phyloP scores from a whole-genome alignment of 306 rosid genomes.

The Quercus mongolica region DNA sequence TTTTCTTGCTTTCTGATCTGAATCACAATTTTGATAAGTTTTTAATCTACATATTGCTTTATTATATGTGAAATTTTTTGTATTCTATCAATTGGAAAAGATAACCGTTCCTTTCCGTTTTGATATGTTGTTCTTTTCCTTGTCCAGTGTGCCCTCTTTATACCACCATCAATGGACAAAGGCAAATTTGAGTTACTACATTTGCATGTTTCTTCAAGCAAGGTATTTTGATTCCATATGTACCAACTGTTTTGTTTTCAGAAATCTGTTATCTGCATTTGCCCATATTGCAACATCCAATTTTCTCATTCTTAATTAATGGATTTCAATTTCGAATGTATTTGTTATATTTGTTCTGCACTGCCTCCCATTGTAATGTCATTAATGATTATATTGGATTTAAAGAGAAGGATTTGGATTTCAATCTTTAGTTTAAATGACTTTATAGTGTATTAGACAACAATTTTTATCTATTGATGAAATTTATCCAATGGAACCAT shows the following conservation, averaged over 20 bases:
- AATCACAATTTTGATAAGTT: neutral
- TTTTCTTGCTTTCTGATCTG: too few relatives aligned
- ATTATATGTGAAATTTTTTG: conserved; percentile 9
- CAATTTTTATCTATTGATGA: too few relatives aligned
- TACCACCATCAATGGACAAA: conserved; percentile 87
- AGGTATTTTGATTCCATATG: conserved; percentile 48
- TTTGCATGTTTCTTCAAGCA: conserved; percentile 93
- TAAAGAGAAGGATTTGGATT: too few relatives aligned
- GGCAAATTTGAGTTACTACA: conserved; percentile 82
- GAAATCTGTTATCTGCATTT: too few relatives aligned
- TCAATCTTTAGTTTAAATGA: too few relatives aligned
- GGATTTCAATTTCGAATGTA: too few relatives aligned
- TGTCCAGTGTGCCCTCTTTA: conserved; percentile 85
- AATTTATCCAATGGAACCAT: too few relatives aligned
- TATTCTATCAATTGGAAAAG: neutral
- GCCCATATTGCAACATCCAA: neutral
- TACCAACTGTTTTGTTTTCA: too few relatives aligned
- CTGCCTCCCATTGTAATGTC: too few relatives aligned
- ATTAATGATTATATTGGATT: too few relatives aligned
- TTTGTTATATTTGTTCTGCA: too few relatives aligned
- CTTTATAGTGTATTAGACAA: too few relatives aligned
- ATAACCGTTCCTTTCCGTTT: neutral
- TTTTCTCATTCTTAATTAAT: neutral
- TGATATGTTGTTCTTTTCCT: conserved; percentile 16
- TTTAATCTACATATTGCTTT: conserved; percentile 1